Conservation (phyloP, 495 filamentous ascomycete species). For the Tuber umbilicatum region DNA sequence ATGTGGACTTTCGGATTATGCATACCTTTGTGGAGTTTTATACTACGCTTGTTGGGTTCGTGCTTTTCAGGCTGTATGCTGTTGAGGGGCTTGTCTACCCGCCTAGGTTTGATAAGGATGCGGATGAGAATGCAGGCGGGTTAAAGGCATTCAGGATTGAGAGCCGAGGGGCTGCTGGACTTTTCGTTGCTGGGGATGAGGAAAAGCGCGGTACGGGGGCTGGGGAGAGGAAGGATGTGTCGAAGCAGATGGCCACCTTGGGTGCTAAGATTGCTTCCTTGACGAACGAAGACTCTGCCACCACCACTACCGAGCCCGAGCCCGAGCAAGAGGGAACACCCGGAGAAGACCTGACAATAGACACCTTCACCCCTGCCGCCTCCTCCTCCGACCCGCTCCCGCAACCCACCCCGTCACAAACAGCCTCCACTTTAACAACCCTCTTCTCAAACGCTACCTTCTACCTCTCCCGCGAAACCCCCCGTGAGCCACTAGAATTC, state of each 20-base stretch:
- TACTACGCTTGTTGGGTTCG: slow-evolving; percentile 87
- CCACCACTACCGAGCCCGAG: slow-evolving; percentile 39
- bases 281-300: slow-evolving; percentile 44
- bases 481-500: slow-evolving; percentile 84
- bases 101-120: slow-evolving; percentile 80
- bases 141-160: slow-evolving; percentile 86
- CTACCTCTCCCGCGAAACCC: slow-evolving; percentile 89
- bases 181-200: slow-evolving; percentile 39
- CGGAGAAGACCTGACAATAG: slow-evolving; percentile 61
- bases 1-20: slow-evolving; percentile 98
- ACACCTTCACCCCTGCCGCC: slow-evolving; percentile 68
- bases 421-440: slow-evolving; percentile 29
- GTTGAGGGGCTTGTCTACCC: slow-evolving; percentile 86
- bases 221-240: slow-evolving; percentile 49
- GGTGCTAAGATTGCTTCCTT: slow-evolving; percentile 46
- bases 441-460: slow-evolving; percentile 84
- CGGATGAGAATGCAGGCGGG: slow-evolving; percentile 83
- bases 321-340: slow-evolving; percentile 45
- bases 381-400: slow-evolving; percentile 69
- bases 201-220: slow-evolving; percentile 47
- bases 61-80: slow-evolving; percentile 91
- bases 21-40: slow-evolving; percentile 98
- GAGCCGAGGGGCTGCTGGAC: slow-evolving; percentile 55
- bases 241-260: slow-evolving; percentile 53
- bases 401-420: slow-evolving; percentile 61